Base-by-base conservation (phyloP, 2,329 filamentous ascomycete species). In the Dothiorella sarmentorum region DNA sequence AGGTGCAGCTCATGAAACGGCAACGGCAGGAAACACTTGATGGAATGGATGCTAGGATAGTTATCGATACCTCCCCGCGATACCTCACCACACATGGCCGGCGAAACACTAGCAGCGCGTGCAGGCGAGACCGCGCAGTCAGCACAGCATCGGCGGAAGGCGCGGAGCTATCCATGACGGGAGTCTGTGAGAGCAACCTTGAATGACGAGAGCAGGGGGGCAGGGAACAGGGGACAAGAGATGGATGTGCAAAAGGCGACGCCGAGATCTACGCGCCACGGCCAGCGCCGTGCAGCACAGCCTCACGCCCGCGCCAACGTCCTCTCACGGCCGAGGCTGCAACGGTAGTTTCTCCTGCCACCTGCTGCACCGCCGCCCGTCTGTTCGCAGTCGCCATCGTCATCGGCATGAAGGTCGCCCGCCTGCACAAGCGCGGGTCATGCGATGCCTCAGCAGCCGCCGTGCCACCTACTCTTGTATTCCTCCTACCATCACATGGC, bases 191-290 rank as follows among this genome's bases (percentile, higher is more conserved):
- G 20, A 24, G 40, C 29, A 31, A 31, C 7, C 29, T 7, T 6
- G 7, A 31, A 31, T 31, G n/a, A n/a, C n/a, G n/a, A n/a, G n/a
- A n/a, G n/a, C n/a, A n/a, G n/a, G n/a, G 10, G n/a, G 35, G 22
- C 26, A 33, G 51, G 35, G 20, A 52, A 33, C 49, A 27, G 24
- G 49, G 15, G 22, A 20, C 22, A 11, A 15, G 20, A 43, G 45
- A 37, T 31, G 44, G 24, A 31, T 43, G 44, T 20, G 33, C 45
- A 59, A n/a, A n/a, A 44, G 57, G 57, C 37, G 45, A 59, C 57
- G 57, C 57, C 57, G 57, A 59, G 57, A 59, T 59, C 57, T 52
- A 15, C 38, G 49, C 57, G 57, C 57, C 57, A 59, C 57, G 45
- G 57, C 38, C 37, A 59, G 20, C 7, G 18, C 13, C 6, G 29